Base-by-base conservation (phyloP, 2,329 filamentous ascomycete species). In the Cladophialophora bantiana region DNA sequence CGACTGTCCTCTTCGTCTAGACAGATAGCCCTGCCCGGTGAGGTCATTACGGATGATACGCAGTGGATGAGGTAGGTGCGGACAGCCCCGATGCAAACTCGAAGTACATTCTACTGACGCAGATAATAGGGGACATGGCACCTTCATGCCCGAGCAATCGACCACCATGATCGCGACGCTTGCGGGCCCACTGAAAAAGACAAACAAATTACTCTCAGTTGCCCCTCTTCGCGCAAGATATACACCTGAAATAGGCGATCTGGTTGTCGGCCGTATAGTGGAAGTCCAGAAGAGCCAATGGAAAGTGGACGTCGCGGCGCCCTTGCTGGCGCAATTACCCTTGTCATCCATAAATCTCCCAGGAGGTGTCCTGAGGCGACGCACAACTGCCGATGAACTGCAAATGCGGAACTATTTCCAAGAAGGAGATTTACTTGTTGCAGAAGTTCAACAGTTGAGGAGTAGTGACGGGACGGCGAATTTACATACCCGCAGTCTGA, bases 321-420 rank as follows among this genome's bases (percentile, higher is more conserved):
- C 93, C 0, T 88, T 96, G 75, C 89, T 97, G 5, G 94, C 95
- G 3, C 86, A 89, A 55, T 85, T 99, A 9, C 92, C 93, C 18
- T 88, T 99, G 52, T 92, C 89, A 62, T 90, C 91, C 68, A 98
- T 99, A 80, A 99, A 99, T 77, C 83, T 99, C 2, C 95, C 95
- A 0, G 95, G 95, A 64, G 95, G 95, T 38, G 96, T 97, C 71
- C 84, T 97, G 74, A 88, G 95, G 66, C 91, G 94, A 76, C 86
- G 95, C 71, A 99, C 95, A 34, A 94, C 94, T 75, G 96, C 95
- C 15, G 95, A 99, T 78, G 95, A 98, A 82, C 85, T 99, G 74
- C 95, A 98, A 80, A 98, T 99, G 79, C 88, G 95, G 59, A 92
- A 89, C n/a, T 99, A 97, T 80, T 98, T 99, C 81, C 89, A 90